These are phyloP conservation scores for Spinellus fusiger DNA, from an alignment of 192 early-diverging fungal species.

Conservation along the genomic window DNA sequence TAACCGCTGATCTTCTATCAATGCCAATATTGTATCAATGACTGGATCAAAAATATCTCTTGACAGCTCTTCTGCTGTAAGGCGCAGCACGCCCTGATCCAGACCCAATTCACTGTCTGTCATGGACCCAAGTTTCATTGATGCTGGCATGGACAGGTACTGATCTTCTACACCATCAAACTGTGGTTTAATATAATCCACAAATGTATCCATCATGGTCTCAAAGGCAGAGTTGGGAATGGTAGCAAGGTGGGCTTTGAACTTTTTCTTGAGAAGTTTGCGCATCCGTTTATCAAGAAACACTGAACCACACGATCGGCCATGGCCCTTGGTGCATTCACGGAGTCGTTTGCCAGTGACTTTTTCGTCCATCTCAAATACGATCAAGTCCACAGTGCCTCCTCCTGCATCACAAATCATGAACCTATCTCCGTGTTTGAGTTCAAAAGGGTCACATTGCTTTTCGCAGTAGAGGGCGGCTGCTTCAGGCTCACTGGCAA, in stretches of 20 bases:
- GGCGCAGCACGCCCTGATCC: constrained; percentile 36
- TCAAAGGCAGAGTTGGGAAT: neutral
- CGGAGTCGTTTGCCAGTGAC: constrained; percentile 24
- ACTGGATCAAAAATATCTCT: constrained; percentile 45
- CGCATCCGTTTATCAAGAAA: constrained; percentile 41
- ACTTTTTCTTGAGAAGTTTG: constrained; percentile 28
- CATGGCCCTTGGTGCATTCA: constrained; percentile 41
- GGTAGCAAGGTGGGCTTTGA: constrained; percentile 25
- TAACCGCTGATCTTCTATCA: constrained; percentile 35
- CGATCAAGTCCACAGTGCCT: constrained; percentile 48
- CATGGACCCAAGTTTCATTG: constrained; percentile 27
- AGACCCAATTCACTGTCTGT: constrained; percentile 25
- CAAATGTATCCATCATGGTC: constrained; percentile 35
- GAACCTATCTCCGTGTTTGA: constrained; percentile 33
- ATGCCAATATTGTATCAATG: constrained; percentile 24
- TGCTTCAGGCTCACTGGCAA: constrained; percentile 42
- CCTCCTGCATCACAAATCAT: constrained; percentile 50
- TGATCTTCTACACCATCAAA: constrained; percentile 45
- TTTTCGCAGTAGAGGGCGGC: constrained; percentile 43
- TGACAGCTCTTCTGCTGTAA: constrained; percentile 32
- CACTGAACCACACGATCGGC: constrained; percentile 41
- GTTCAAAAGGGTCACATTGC: constrained; percentile 37
- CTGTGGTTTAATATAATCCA: constrained; percentile 39
- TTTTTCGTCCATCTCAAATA: constrained; percentile 35
- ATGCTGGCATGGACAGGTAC: constrained; percentile 36